Evolutionary conservation across 1,284 basidiomycete species (phyloP).

Genomic region (Papiliotrema laurentii): DNA sequence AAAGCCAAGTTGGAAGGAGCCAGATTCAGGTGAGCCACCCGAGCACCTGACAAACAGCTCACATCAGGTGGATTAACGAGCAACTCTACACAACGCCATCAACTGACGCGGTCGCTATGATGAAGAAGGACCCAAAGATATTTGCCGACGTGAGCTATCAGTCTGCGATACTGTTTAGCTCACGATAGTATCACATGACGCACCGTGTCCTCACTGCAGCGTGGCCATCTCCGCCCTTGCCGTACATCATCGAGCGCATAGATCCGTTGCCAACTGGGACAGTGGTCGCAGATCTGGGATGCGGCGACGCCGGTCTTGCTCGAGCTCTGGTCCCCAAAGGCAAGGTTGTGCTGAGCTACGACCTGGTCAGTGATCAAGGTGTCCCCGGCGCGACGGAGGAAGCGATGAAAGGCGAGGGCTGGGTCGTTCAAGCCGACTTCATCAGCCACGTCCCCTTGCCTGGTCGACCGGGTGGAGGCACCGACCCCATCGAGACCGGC

Average conservation of each 20-base stretch:
- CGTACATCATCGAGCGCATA: slow-evolving; percentile 62
- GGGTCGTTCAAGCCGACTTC: slow-evolving; percentile 74
- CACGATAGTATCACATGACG: slow-evolving; percentile 74
- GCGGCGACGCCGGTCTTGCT: slow-evolving; percentile 88
- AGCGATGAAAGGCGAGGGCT: slow-evolving; percentile 64
- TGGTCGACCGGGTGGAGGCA: slow-evolving; percentile 58
- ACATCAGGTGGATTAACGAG: slow-evolving; percentile 74
- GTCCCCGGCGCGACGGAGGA: slow-evolving; percentile 20
- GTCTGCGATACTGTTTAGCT: slow-evolving; percentile 3
- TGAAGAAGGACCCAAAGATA: slow-evolving; percentile 69
- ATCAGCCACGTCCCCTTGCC: slow-evolving; percentile 70
- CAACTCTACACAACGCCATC: slow-evolving; percentile 78
- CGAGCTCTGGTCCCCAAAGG: slow-evolving; percentile 64
- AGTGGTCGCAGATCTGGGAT: slow-evolving; percentile 88
- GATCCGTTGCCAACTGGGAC: slow-evolving; percentile 60
- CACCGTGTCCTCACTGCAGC: slow-evolving; percentile 82
- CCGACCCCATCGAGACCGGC: background rate
- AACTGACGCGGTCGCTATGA: slow-evolving; percentile 66
- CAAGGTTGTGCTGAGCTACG: slow-evolving; percentile 69
- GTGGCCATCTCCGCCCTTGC: slow-evolving; percentile 87
- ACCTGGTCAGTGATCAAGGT: slow-evolving; percentile 64
- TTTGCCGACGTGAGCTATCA: slow-evolving; percentile 63
- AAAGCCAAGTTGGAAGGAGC: slow-evolving; percentile 75
- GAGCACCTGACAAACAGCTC: slow-evolving; percentile 1
- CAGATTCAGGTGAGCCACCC: slow-evolving; percentile 63